Evolutionary conservation across 2,329 filamentous ascomycete genomes (phyloP), one percentile per base, ranked within the genome.

Genomic region (Alternaria triticimaculans): DNA sequence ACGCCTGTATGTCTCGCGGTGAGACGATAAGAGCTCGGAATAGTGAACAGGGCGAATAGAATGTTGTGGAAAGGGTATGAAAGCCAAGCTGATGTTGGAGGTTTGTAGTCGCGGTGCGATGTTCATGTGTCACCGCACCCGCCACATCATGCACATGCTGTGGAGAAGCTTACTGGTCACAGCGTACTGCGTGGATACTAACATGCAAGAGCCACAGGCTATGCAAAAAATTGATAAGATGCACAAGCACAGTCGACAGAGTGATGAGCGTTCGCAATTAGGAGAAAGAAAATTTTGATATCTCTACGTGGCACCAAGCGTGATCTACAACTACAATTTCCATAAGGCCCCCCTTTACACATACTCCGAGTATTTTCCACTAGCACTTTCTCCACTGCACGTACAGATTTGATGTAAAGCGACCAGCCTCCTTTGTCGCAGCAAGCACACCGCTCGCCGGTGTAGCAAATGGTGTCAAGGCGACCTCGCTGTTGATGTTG

Each of bases 341-440:
- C 12, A 51, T 21, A 30, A 41, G 12, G 49, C 33, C 18, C 28
- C 49, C 37, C 18, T 53, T 25, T 25, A 23, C 28, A 53, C 28
- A 20, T 25, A 37, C 18, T 53, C 30, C 21, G 15, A 20, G 37
- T 33, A 20, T 25, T 23, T 2, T 3, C 30, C 28, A 21, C 64
- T 72, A 79, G 55, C 77, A 80, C 66, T 76, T 73, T 68, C 63
- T 72, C 77, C 77, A 80, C 64, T 71, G 68, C 14, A 80, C 62
- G 55, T 75, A 77, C 26, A 80, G n/a, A 33, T 61, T 65, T 10
- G 72, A 69, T 3, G 68, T 67, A 59, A 79, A 72, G 53, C 65
- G 65, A 6, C 69, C 74, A 14, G 66, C 68, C 64, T 78, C 76
- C 57, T 68, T 72, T 12, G 67, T 64, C 8, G 72, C 64, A 4